These are phyloP conservation scores for Oryza meridionalis DNA, from an alignment of 176 grass and related monocot species.

Conservation along the genomic window DNA sequence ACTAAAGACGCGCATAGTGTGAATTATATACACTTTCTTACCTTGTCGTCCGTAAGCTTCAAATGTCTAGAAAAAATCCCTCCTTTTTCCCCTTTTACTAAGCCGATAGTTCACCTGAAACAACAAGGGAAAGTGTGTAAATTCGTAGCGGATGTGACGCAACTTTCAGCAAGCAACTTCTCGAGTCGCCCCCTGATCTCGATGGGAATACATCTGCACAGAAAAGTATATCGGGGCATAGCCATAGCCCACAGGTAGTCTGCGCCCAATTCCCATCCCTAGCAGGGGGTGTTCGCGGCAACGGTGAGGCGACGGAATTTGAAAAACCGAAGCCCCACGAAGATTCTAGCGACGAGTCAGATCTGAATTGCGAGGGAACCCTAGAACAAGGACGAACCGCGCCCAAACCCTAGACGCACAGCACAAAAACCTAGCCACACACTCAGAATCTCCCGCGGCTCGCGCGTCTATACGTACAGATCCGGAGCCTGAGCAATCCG, in stretches of 20 bases:
- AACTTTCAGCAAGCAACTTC: background rate
- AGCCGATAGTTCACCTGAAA: constrained; percentile 13
- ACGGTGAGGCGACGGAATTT: background rate
- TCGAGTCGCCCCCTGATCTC: background rate
- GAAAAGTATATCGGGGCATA: background rate
- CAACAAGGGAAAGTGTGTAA: background rate
- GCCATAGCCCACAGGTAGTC: background rate
- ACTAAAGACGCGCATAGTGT: background rate
- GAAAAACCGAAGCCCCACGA: background rate
- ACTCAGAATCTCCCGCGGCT: background rate
- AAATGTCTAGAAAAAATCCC: background rate
- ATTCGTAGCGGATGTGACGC: background rate
- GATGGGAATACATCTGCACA: background rate
- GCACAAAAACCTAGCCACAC: background rate
- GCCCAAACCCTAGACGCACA: background rate
- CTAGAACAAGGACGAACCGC: background rate
- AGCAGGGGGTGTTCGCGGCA: background rate
- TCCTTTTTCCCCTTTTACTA: background rate
- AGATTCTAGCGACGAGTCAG: background rate
- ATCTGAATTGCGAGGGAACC: constrained; percentile 27
- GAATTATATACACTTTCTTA: constrained; percentile 52
- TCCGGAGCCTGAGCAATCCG: background rate
- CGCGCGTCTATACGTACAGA: background rate
- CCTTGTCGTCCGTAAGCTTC: constrained; percentile 39
- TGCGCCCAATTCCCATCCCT: background rate